Evolutionary conservation across 1,139 yeast genomes (phyloP).

Genomic region (Taphrina flavorubra): DNA sequence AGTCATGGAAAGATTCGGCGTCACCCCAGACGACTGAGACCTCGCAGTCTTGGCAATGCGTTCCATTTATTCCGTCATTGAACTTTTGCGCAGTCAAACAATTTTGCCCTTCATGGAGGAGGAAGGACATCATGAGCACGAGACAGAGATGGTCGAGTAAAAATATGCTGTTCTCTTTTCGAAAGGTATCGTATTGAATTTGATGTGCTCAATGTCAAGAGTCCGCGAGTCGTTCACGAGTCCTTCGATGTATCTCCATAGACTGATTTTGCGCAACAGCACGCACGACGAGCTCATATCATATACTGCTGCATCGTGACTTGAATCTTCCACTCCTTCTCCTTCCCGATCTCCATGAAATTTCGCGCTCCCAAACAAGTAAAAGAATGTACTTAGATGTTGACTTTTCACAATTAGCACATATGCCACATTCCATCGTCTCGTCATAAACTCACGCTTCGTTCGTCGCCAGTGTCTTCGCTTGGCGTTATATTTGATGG

Average conservation of each 20-base stretch:
- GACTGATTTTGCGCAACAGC: conserved; percentile 26
- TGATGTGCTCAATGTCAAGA: neutral
- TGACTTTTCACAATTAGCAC: conserved; percentile 3
- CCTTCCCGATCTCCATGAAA: conserved; percentile 9
- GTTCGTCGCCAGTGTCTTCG: conserved; percentile 99
- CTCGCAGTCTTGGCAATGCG: too few relatives aligned
- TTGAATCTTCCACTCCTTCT: too few relatives aligned
- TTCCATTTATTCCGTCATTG: too few relatives aligned
- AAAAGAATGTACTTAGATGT: conserved; percentile 18
- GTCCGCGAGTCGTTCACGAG: neutral
- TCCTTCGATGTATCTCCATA: conserved; percentile 44
- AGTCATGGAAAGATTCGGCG: conserved; percentile 54
- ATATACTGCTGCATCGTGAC: neutral
- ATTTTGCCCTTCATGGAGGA: too few relatives aligned
- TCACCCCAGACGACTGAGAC: conserved; percentile 49
- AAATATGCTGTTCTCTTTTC: neutral
- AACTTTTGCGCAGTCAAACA: too few relatives aligned
- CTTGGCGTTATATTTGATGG: conserved; percentile 59
- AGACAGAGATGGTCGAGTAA: neutral
- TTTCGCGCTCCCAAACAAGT: conserved; percentile 1
- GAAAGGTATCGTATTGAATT: neutral
- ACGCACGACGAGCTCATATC: neutral
- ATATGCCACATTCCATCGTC: neutral
- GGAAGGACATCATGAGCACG: too few relatives aligned
- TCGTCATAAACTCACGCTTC: conserved; percentile 94